Percentiles rank a stretch among this genome's conserved stretches.
phyloP scores from a whole-genome alignment of 1,139 yeast species.

The Nematodospora anomalae region DNA sequence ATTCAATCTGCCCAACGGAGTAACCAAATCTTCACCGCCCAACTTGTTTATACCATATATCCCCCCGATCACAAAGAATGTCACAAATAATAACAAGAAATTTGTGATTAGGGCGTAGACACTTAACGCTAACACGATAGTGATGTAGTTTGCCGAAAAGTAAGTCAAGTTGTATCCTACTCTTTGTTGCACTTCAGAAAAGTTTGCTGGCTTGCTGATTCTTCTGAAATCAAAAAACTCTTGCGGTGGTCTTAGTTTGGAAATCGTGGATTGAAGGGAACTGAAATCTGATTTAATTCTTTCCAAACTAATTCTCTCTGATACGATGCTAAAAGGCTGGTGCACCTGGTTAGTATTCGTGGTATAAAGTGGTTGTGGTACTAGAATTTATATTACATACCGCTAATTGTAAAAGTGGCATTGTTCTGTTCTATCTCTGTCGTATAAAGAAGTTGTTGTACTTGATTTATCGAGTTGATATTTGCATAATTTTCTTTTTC shows the following conservation, averaged over 20 bases:
- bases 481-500: no score
- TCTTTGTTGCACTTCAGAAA: conserved; percentile 87
- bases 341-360: conserved; percentile 12
- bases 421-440: conserved; percentile 1
- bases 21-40: conserved; percentile 75
- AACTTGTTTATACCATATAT: conserved; percentile 74
- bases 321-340: conserved; percentile 21
- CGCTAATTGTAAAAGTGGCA: conserved; percentile 13
- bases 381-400: conserved; percentile 7
- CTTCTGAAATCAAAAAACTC: conserved; percentile 92
- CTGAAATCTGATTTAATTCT: conserved; percentile 44
- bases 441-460: neutral
- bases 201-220: conserved; percentile 84
- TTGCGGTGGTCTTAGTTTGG: conserved; percentile 83
- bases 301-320: conserved; percentile 54
- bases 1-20: conserved; percentile 68
- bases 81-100: conserved; percentile 77
- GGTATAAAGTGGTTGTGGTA: neutral
- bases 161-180: conserved; percentile 83
- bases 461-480: no score
- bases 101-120: conserved; percentile 71
- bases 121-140: conserved; percentile 67
- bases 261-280: conserved; percentile 57
- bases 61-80: conserved; percentile 67
- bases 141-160: conserved; percentile 83